Percentiles rank a stretch among this genome's conserved stretches.
Evolutionary conservation across 192 early-diverging fungal genomes (phyloP).

Genomic region (Endogone sp.): DNA sequence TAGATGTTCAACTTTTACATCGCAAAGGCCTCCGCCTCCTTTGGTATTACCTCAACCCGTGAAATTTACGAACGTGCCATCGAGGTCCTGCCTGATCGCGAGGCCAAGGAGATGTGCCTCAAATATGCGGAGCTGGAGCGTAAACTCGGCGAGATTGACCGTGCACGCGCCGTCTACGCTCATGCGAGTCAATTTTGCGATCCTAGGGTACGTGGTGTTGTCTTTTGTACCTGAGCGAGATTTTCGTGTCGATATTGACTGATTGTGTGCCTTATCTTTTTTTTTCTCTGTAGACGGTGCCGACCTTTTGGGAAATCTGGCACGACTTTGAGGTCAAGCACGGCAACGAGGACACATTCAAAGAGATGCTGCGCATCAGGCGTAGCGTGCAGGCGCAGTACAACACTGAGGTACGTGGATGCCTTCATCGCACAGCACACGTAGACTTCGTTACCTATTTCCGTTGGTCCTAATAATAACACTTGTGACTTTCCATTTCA

Average conservation of each 20-base stretch:
- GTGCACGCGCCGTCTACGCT: slow-evolving; percentile 83
- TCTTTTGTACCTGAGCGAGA: background rate
- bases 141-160: slow-evolving; percentile 90
- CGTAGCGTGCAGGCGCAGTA: slow-evolving; percentile 82
- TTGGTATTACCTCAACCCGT: slow-evolving; percentile 83
- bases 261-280: background rate
- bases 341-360: slow-evolving; percentile 98
- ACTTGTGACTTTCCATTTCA: background rate
- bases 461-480: background rate
- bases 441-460: slow-evolving; percentile 20
- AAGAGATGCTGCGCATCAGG: slow-evolving; percentile 95
- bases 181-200: slow-evolving; percentile 88
- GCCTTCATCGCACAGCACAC: slow-evolving; percentile 18
- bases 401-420: slow-evolving; percentile 84
- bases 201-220: slow-evolving; percentile 64
- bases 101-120: slow-evolving; percentile 72
- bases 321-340: slow-evolving; percentile 96
- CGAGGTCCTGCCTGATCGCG: slow-evolving; percentile 76
- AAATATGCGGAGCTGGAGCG: slow-evolving; percentile 87
- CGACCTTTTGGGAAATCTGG: slow-evolving; percentile 87
- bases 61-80: slow-evolving; percentile 94
- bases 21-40: slow-evolving; percentile 78
- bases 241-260: too few species aligned
- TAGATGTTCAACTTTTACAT: slow-evolving; percentile 86
- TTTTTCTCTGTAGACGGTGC: slow-evolving; percentile 27